phyloP scores from a whole-genome alignment of 108 stramenopile species.

The Nitzschia palea region DNA sequence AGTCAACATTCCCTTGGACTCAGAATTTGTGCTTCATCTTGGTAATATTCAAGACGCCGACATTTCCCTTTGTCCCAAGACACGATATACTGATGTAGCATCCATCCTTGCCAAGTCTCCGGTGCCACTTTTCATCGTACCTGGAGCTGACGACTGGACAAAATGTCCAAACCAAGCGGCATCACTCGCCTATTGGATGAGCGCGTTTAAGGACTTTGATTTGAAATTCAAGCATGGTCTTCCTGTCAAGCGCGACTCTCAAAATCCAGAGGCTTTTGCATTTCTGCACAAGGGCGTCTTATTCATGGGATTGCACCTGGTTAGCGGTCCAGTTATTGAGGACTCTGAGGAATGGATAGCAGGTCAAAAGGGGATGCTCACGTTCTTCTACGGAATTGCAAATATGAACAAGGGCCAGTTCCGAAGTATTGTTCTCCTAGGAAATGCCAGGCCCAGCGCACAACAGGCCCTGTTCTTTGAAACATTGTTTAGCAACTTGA shows the following conservation, averaged over 20 bases:
- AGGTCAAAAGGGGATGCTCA: slow-evolving; percentile 56
- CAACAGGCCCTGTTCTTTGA: slow-evolving; percentile 63
- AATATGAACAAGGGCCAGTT: slow-evolving; percentile 39
- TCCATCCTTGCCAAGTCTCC: slow-evolving; percentile 47
- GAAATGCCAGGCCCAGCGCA: slow-evolving; percentile 61
- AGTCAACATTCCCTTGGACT: slow-evolving; percentile 52
- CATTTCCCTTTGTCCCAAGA: slow-evolving; percentile 47
- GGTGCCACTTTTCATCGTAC: slow-evolving; percentile 63
- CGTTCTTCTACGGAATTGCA: slow-evolving; percentile 50
- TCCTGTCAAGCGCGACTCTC: slow-evolving; percentile 38
- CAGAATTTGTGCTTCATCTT: slow-evolving; percentile 74
- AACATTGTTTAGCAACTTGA: slow-evolving; percentile 36
- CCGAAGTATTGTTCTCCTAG: slow-evolving; percentile 69
- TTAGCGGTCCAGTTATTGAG: slow-evolving; percentile 45
- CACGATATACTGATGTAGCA: slow-evolving; percentile 46
- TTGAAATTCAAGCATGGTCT: slow-evolving; percentile 35
- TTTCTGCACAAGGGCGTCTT: slow-evolving; percentile 67
- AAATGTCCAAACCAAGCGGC: slow-evolving; percentile 52
- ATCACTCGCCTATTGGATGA: slow-evolving; percentile 53
- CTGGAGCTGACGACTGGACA: slow-evolving; percentile 77
- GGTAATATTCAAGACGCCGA: slow-evolving; percentile 70
- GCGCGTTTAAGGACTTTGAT: slow-evolving; percentile 55
- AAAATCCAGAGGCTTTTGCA: slow-evolving; percentile 58
- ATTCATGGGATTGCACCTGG: slow-evolving; percentile 70
- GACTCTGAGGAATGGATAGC: slow-evolving; percentile 40